Conservation (phyloP, 106 monocot species). For the Amphibolis antarctica region DNA sequence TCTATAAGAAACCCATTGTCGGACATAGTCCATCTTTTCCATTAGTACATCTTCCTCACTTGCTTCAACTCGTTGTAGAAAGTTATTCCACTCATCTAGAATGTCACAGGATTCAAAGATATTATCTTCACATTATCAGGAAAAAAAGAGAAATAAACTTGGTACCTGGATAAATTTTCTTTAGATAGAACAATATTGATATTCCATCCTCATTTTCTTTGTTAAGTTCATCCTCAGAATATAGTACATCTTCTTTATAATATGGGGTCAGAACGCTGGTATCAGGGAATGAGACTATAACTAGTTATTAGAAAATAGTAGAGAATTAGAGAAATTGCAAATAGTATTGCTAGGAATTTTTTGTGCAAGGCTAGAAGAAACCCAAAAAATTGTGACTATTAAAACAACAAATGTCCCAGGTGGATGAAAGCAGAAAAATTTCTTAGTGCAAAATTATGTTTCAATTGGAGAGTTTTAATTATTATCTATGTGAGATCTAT, state of each 20-base stretch:
- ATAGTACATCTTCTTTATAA: slow-evolving; percentile 81
- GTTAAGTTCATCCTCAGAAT: slow-evolving; percentile 77
- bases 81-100: slow-evolving; percentile 89
- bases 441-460: too few relatives aligned
- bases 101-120: not conserved
- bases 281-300: not conserved
- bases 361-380: too few relatives aligned
- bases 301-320: too few relatives aligned
- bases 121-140: not conserved
- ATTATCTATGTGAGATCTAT: not conserved
- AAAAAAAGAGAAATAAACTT: not conserved
- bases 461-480: too few relatives aligned
- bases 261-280: slow-evolving; percentile 91
- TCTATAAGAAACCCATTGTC: slow-evolving; percentile 79
- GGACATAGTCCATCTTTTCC: slow-evolving; percentile 30
- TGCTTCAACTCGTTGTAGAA: slow-evolving; percentile 35
- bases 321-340: too few relatives aligned
- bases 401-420: too few relatives aligned
- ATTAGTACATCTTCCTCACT: slow-evolving; percentile 27
- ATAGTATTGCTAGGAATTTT: too few relatives aligned
- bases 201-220: slow-evolving; percentile 90
- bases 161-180: slow-evolving; percentile 87
- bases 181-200: slow-evolving; percentile 75
- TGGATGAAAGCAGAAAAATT: too few relatives aligned
- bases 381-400: too few relatives aligned